phyloP scores from a whole-genome alignment of 176 grass and related monocot genomes.

The Carex scoparia region DNA sequence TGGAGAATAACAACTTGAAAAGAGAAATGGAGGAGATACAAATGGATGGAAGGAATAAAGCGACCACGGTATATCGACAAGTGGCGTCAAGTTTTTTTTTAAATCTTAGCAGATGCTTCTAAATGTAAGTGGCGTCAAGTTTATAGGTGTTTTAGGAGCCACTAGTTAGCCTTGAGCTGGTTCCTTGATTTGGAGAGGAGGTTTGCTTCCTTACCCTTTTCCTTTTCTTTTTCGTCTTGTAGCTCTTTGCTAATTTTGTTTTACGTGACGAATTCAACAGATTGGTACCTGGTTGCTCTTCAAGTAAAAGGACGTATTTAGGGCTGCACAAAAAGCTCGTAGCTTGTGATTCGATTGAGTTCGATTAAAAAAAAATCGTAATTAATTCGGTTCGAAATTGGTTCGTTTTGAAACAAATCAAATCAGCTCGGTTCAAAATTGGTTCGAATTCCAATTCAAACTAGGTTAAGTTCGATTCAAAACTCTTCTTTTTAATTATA shows the following conservation, averaged over 20 bases:
- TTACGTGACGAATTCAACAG: background rate
- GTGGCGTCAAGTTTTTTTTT: background rate
- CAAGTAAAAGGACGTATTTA: too few species aligned
- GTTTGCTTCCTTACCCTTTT: background rate
- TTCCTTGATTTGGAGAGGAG: background rate
- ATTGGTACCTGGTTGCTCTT: background rate
- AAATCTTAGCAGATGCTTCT: too few species aligned
- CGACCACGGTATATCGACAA: background rate
- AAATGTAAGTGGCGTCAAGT: background rate
- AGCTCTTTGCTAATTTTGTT: background rate
- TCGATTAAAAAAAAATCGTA: too few species aligned
- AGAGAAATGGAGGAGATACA: background rate
- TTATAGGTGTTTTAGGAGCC: background rate
- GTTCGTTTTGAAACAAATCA: too few species aligned
- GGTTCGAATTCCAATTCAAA: too few species aligned
- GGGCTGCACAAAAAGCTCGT: too few species aligned
- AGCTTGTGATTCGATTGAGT: too few species aligned
- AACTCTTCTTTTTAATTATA: too few species aligned
- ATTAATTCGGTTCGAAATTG: too few species aligned
- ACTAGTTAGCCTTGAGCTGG: background rate
- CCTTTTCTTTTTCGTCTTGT: background rate
- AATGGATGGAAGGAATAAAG: slow-evolving; percentile 11
- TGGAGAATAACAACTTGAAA: slow-evolving; percentile 11
- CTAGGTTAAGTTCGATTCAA: too few species aligned
- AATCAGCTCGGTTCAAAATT: too few species aligned